phyloP scores from a whole-genome alignment of 2,329 filamentous ascomycete species.

The Epichloe aotearoae region DNA sequence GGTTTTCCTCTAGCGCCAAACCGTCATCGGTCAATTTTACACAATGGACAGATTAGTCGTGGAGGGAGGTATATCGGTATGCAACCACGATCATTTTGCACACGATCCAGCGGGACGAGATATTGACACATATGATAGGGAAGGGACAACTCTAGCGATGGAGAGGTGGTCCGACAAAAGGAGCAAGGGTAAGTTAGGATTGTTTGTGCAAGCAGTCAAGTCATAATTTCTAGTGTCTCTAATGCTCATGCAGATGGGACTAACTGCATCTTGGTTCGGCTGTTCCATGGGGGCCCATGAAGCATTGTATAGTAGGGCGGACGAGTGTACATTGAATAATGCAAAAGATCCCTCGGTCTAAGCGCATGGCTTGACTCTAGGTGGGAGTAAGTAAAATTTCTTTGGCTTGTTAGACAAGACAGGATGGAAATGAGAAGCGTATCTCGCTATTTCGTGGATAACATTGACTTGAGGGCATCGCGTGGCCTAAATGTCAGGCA shows the following conservation, averaged over 20 bases:
- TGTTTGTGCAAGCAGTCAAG: no score
- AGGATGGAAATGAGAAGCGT: neutral
- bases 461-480: neutral
- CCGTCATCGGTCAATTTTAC: conserved; percentile 87
- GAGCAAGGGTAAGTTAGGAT: conserved; percentile 53
- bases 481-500: no score
- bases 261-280: neutral
- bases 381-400: neutral
- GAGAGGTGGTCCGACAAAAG: conserved; percentile 61
- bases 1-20: conserved; percentile 61
- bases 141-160: conserved; percentile 54
- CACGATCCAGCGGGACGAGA: neutral
- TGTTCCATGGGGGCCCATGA: neutral
- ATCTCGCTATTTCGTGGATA: neutral
- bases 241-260: conserved; percentile 5
- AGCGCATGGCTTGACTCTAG: neutral
- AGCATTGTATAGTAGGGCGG: conserved; percentile 5
- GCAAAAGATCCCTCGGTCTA: neutral
- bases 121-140: conserved; percentile 30
- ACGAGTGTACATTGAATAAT: conserved; percentile 2
- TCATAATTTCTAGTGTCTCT: neutral
- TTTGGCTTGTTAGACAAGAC: neutral
- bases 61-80: conserved; percentile 66
- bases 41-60: conserved; percentile 85
- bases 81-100: neutral